A percentile compares a stretch with the other conserved stretches of the same genome.
Conservation (phyloP, 31 red algal species). For the Asparagopsis taxiformis region DNA sequence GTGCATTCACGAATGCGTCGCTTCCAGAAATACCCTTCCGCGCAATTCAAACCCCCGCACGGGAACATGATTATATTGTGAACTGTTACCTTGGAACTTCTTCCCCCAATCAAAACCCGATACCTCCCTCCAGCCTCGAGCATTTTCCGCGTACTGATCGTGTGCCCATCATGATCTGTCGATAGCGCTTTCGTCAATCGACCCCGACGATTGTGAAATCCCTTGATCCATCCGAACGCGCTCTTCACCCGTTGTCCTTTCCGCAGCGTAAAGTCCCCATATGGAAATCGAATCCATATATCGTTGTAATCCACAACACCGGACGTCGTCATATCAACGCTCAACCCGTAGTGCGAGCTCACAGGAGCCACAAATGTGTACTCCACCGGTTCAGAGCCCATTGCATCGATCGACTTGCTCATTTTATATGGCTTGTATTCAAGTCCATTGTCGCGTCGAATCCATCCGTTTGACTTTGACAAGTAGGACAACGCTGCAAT, state of each 20-base stretch:
- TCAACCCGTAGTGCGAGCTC: constrained; percentile 11
- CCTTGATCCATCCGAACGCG: no score
- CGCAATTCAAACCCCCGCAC: no score
- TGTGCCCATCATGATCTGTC: no score
- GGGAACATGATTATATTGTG: no score
- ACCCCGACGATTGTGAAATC: no score
- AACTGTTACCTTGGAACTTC: no score
- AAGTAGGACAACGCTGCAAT: constrained; percentile 7
- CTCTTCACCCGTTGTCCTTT: not conserved
- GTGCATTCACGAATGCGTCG: no score
- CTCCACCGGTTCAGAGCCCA: not conserved
- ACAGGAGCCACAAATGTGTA: constrained; percentile 34
- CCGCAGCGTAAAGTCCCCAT: constrained; percentile 12
- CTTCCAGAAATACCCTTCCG: no score
- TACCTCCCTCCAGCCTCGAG: no score
- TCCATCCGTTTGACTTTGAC: constrained; percentile 5
- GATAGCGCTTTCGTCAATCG: no score
- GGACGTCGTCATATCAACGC: constrained; percentile 23
- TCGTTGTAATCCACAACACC: constrained; percentile 36
- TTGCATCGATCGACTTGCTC: not conserved
- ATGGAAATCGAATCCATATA: constrained; percentile 16
- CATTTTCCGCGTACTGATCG: no score
- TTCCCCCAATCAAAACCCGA: no score
- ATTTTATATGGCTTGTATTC: constrained; percentile 10
- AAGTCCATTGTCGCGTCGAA: constrained; percentile 1